Evolutionary conservation across 768 basidiomycete species (phyloP).

Genomic region (Termitomyces sp.): DNA sequence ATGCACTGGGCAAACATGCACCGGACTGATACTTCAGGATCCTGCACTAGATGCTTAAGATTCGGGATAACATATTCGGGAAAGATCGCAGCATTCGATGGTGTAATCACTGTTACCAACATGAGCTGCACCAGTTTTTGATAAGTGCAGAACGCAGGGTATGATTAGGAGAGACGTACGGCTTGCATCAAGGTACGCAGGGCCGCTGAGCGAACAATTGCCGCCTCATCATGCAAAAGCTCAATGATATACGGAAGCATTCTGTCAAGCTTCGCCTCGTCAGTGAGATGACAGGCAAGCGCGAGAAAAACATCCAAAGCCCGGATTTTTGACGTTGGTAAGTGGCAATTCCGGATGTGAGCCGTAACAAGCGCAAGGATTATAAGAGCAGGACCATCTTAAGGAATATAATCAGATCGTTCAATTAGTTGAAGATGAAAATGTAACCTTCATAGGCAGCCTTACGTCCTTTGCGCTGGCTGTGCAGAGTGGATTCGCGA

Average conservation of each 20-base stretch:
- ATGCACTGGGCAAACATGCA: conserved; percentile 83
- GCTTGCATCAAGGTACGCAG: conserved; percentile 78
- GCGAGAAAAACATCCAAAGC: conserved; percentile 86
- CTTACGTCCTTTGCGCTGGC: conserved; percentile 29
- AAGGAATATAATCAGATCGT: not conserved
- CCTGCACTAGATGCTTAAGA: conserved; percentile 74
- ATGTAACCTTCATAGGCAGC: conserved; percentile 59
- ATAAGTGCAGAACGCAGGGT: not conserved
- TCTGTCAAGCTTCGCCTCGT: conserved; percentile 93
- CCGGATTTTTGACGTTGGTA: conserved; percentile 82
- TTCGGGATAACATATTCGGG: conserved; percentile 96
- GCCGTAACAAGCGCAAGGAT: conserved; percentile 84
- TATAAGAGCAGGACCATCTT: conserved; percentile 87
- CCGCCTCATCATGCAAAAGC: conserved; percentile 79
- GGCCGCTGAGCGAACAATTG: conserved; percentile 76
- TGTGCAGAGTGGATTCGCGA: conserved; percentile 47
- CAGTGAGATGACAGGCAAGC: conserved; percentile 74
- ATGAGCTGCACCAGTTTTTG: conserved; percentile 12
- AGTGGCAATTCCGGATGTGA: conserved; percentile 81
- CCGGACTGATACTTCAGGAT: conserved; percentile 78
- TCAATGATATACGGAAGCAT: conserved; percentile 91
- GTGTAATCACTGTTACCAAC: conserved; percentile 22
- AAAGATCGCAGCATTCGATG: conserved; percentile 59
- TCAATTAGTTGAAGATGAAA: not conserved
- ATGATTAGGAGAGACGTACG: conserved; percentile 38